Percentiles rank a stretch among this genome's conserved stretches.
These are phyloP conservation scores for Casuarina glauca DNA, from an alignment of 306 rosid genomes.

Conservation along the genomic window DNA sequence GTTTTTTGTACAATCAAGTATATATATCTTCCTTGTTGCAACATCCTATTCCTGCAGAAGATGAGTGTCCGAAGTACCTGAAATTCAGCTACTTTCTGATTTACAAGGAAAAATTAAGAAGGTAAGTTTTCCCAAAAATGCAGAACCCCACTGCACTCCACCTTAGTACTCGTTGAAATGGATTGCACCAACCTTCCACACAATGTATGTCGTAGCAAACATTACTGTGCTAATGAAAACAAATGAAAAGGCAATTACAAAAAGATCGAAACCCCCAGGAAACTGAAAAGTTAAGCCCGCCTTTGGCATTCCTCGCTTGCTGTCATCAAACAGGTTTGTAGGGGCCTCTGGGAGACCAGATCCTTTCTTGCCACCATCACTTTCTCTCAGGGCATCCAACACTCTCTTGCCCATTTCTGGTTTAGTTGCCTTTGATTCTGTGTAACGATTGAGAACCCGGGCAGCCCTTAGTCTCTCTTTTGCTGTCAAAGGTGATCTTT, in stretches of 20 bases:
- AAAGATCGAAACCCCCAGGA: slow-evolving; percentile 78
- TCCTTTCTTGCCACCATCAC: slow-evolving; percentile 79
- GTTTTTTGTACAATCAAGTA: slow-evolving; percentile 33
- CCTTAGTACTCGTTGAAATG: slow-evolving; percentile 85
- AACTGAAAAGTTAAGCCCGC: slow-evolving; percentile 67
- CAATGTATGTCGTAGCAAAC: slow-evolving; percentile 91
- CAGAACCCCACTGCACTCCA: slow-evolving; percentile 15
- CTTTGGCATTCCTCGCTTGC: slow-evolving; percentile 79
- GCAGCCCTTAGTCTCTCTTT: slow-evolving; percentile 89
- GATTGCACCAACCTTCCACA: slow-evolving; percentile 97
- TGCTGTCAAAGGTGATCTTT: slow-evolving; percentile 58
- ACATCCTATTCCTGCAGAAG: slow-evolving; percentile 5
- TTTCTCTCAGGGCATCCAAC: slow-evolving; percentile 70
- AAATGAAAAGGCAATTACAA: slow-evolving; percentile 62
- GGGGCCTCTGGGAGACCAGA: slow-evolving; percentile 96
- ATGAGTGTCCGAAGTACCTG: neutral
- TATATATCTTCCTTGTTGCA: slow-evolving; percentile 25
- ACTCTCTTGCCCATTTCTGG: slow-evolving; percentile 73
- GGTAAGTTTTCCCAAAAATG: slow-evolving; percentile 8
- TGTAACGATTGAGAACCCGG: slow-evolving; percentile 58
- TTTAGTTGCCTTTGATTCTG: slow-evolving; percentile 57
- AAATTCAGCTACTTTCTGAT: neutral
- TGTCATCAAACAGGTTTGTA: slow-evolving; percentile 75
- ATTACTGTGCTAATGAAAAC: slow-evolving; percentile 81
- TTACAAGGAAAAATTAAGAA: slow-evolving; percentile 10